phyloP scores from a whole-genome alignment of 1,284 basidiomycete species.

The Blastosporella zonata region DNA sequence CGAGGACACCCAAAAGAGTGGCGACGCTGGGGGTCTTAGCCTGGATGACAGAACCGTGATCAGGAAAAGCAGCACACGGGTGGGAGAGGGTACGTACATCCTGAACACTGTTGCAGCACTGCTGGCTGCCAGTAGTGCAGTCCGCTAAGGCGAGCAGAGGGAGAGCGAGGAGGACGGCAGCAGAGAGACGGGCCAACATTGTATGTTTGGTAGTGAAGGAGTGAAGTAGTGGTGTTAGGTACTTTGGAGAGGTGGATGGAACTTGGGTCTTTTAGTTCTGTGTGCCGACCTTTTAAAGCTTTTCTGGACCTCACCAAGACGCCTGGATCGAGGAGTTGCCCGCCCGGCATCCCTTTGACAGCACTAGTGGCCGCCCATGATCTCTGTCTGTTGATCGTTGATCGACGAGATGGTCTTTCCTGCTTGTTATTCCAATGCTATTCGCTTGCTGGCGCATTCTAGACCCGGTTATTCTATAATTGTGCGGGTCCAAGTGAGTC shows the following conservation, averaged over 20 bases:
- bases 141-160: conserved; percentile 1
- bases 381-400: too few species aligned
- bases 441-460: too few species aligned
- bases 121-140: conserved; percentile 12
- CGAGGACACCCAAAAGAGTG: not conserved
- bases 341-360: too few species aligned
- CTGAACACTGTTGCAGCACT: conserved; percentile 21
- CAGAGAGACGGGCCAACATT: conserved; percentile 11
- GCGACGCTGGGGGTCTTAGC: not conserved
- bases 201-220: not conserved
- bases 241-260: not conserved
- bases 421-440: too few species aligned
- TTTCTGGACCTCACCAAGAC: too few species aligned
- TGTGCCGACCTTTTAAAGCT: too few species aligned
- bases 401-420: too few species aligned
- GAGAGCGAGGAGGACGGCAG: conserved; percentile 6
- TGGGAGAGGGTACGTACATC: not conserved
- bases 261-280: not conserved
- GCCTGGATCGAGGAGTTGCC: too few species aligned
- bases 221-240: not conserved
- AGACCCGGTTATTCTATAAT: too few species aligned
- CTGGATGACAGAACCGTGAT: not conserved
- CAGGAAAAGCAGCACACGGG: not conserved
- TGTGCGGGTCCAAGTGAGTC: too few species aligned
- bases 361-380: too few species aligned